Conservation (phyloP, 495 filamentous ascomycete species). For the Annulohypoxylon nitens region DNA sequence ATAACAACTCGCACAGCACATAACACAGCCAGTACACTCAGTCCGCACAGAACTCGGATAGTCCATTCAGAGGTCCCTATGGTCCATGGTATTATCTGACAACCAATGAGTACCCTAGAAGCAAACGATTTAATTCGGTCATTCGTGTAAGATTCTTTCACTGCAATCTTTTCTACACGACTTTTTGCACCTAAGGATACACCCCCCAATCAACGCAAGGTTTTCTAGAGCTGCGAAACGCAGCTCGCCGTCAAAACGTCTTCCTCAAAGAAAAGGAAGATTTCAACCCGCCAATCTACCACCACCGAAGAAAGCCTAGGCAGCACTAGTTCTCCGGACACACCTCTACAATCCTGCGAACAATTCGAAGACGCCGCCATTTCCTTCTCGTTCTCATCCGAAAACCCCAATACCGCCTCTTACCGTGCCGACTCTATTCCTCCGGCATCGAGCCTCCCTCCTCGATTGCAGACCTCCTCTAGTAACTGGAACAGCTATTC, state of each 20-base stretch:
- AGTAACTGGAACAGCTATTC: constrained; percentile 57
- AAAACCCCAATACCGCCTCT: constrained; percentile 55
- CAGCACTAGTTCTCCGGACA: constrained; percentile 54
- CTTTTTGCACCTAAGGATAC: constrained; percentile 25
- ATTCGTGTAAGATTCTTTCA: constrained; percentile 26
- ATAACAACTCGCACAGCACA: neutral
- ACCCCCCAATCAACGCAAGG: constrained; percentile 36
- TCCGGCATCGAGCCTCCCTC: constrained; percentile 61
- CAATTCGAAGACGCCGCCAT: constrained; percentile 55
- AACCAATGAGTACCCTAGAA: constrained; percentile 21
- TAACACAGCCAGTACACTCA: neutral
- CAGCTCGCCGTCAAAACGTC: constrained; percentile 89
- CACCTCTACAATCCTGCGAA: constrained; percentile 64
- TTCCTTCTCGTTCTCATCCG: constrained; percentile 55
- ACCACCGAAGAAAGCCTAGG: constrained; percentile 52
- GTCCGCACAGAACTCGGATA: constrained; percentile 28
- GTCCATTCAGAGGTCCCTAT: constrained; percentile 21
- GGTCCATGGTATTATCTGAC: neutral
- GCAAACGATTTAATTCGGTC: constrained; percentile 12
- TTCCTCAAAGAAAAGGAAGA: constrained; percentile 91
- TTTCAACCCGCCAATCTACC: constrained; percentile 67
- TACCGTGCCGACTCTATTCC: constrained; percentile 72
- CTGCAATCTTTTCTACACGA: constrained; percentile 21
- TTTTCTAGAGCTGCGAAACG: constrained; percentile 63
- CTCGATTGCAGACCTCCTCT: constrained; percentile 59